Evolutionary conservation across 331 rosid species (phyloP).

Genomic region (Erythrophleum ivorense): DNA sequence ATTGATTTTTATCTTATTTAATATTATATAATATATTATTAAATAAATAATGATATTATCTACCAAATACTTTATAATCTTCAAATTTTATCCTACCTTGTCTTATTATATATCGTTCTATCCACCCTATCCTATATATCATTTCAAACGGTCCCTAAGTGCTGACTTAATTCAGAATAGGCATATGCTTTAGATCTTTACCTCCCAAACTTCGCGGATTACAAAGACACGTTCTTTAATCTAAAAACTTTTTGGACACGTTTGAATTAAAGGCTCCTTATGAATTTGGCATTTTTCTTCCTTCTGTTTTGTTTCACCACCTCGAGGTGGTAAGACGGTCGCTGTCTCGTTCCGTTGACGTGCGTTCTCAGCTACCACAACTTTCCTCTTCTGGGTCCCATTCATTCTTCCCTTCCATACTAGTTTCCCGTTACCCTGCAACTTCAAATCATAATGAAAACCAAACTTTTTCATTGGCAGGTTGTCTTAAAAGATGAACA

Average conservation of each 20-base stretch:
- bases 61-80: too few relatives aligned
- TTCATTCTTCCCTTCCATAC: not conserved
- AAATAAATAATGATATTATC: too few relatives aligned
- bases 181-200: too few relatives aligned
- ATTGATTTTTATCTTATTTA: too few relatives aligned
- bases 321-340: not conserved
- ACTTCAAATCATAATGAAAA: not conserved
- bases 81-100: too few relatives aligned
- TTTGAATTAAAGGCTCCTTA: not conserved
- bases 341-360: slow-evolving; percentile 1
- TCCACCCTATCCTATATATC: too few relatives aligned
- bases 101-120: too few relatives aligned
- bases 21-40: too few relatives aligned
- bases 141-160: too few relatives aligned
- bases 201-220: not conserved
- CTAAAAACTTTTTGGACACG: not conserved
- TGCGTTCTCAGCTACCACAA: slow-evolving; percentile 36
- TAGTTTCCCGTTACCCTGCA: not conserved
- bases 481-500: slow-evolving; percentile 14
- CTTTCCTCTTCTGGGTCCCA: slow-evolving; percentile 38
- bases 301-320: not conserved
- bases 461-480: not conserved
- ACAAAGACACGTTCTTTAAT: not conserved
- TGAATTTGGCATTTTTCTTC: not conserved
- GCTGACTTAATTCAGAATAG: too few relatives aligned